Percentiles rank a stretch among this genome's conserved stretches.
Evolutionary conservation across 2,329 filamentous ascomycete species (phyloP).

Genomic region (Paecilomyces niveus): DNA sequence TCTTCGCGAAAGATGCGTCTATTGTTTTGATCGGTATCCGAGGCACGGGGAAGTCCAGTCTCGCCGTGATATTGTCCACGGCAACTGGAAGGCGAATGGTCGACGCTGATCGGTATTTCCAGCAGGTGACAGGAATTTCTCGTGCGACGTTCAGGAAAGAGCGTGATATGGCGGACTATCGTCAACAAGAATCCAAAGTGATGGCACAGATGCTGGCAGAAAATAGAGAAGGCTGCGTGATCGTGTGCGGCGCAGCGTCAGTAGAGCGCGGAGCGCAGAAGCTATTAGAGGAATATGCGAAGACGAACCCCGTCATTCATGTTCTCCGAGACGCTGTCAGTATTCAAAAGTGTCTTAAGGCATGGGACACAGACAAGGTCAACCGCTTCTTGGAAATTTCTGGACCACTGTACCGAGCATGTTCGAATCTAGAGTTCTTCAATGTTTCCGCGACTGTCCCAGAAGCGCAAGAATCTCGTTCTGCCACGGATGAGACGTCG

Average conservation of each 20-base stretch:
- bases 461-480: constrained; percentile 17
- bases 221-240: constrained; percentile 56
- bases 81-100: constrained; percentile 62
- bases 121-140: constrained; percentile 55
- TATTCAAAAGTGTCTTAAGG: constrained; percentile 56
- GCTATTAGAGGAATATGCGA: constrained; percentile 55
- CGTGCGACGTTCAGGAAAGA: constrained; percentile 57
- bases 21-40: constrained; percentile 67
- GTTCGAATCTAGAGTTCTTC: constrained; percentile 70
- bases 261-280: constrained; percentile 58
- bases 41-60: constrained; percentile 67
- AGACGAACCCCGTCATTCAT: constrained; percentile 63
- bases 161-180: constrained; percentile 57
- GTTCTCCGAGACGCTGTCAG: constrained; percentile 58
- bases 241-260: constrained; percentile 64
- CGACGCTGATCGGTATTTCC: constrained; percentile 63
- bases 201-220: constrained; percentile 53
- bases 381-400: constrained; percentile 49
- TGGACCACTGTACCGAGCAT: constrained; percentile 52
- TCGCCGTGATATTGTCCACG: constrained; percentile 67
- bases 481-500: constrained; percentile 18
- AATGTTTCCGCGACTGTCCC: constrained; percentile 56
- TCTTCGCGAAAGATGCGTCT: constrained; percentile 57
- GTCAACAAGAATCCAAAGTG: constrained; percentile 55
- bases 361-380: constrained; percentile 50